Evolutionary conservation across 345 rosid genomes (phyloP).

Genomic region (Stellera chamaejasme): DNA sequence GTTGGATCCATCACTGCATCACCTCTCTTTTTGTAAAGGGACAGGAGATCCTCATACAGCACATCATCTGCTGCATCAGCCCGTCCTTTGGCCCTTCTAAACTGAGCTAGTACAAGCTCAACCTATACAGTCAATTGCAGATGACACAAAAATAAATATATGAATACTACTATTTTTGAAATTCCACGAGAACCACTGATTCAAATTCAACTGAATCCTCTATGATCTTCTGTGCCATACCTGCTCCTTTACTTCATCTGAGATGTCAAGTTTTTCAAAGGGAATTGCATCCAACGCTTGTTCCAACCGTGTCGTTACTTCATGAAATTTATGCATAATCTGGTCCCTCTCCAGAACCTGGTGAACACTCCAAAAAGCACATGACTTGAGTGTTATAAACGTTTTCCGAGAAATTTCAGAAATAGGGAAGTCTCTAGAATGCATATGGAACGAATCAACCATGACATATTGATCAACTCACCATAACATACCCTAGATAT

Average conservation of each 20-base stretch:
- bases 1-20: slow-evolving; percentile 42
- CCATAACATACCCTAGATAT: no score
- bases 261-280: slow-evolving; percentile 66
- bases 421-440: background rate
- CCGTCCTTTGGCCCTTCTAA: slow-evolving; percentile 86
- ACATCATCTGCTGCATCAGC: slow-evolving; percentile 51
- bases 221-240: slow-evolving; percentile 20
- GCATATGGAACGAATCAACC: slow-evolving; percentile 2
- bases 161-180: background rate
- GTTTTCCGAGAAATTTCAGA: background rate
- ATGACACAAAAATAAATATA: slow-evolving; percentile 5
- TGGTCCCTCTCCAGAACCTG: slow-evolving; percentile 87
- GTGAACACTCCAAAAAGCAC: slow-evolving; percentile 1
- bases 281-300: slow-evolving; percentile 66
- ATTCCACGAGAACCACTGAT: background rate
- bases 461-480: slow-evolving; percentile 9
- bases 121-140: slow-evolving; percentile 33
- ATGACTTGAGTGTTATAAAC: slow-evolving; percentile 4
- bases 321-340: slow-evolving; percentile 54
- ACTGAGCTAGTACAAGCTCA: slow-evolving; percentile 84
- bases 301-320: slow-evolving; percentile 58
- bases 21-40: slow-evolving; percentile 43
- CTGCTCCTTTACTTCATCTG: slow-evolving; percentile 99
- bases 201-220: no score
- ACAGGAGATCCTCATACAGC: slow-evolving; percentile 53